These are phyloP conservation scores for Panaeolus papilionaceus DNA, from an alignment of 768 basidiomycete genomes.

Conservation along the genomic window DNA sequence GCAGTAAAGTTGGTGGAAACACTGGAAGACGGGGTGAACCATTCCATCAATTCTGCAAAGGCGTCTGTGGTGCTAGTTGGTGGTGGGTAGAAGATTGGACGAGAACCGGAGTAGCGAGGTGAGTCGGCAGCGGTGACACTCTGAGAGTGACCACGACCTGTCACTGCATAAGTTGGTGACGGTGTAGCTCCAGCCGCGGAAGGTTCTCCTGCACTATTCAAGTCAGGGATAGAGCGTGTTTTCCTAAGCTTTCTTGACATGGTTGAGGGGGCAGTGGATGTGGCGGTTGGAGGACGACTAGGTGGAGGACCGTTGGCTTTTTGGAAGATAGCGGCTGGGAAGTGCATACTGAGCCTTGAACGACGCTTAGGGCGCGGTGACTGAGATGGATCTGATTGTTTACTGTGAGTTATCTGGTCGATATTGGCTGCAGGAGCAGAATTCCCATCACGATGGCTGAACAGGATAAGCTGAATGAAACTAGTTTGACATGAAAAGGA, in stretches of 20 bases:
- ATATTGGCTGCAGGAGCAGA: slow-evolving; percentile 61
- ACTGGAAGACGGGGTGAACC: slow-evolving; percentile 49
- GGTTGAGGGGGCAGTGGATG: slow-evolving; percentile 31
- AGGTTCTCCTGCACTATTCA: slow-evolving; percentile 38
- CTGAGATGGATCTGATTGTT: slow-evolving; percentile 41
- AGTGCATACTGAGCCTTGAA: slow-evolving; percentile 74
- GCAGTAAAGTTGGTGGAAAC: slow-evolving; percentile 44
- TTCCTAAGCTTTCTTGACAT: slow-evolving; percentile 67
- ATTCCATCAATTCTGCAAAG: slow-evolving; percentile 72
- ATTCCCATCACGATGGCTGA: slow-evolving; percentile 60
- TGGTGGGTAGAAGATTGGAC: slow-evolving; percentile 29
- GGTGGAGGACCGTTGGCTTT: slow-evolving; percentile 36
- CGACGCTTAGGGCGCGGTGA: slow-evolving; percentile 57
- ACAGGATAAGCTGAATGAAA: slow-evolving; percentile 18
- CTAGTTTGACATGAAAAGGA: slow-evolving; percentile 10
- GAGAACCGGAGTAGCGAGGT: slow-evolving; percentile 45
- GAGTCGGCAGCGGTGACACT: slow-evolving; percentile 79
- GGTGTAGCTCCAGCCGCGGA: slow-evolving; percentile 30
- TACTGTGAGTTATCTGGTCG: slow-evolving; percentile 54
- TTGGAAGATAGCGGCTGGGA: slow-evolving; percentile 59
- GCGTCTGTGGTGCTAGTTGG: slow-evolving; percentile 49
- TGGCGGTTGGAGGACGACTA: slow-evolving; percentile 37
- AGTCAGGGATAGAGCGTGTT: slow-evolving; percentile 77
- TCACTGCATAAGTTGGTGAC: slow-evolving; percentile 31
- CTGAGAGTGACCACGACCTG: slow-evolving; percentile 75